These are phyloP conservation scores for Sporothrix brunneoviolacea DNA, from an alignment of 2,329 filamentous ascomycete genomes.

Conservation along the genomic window DNA sequence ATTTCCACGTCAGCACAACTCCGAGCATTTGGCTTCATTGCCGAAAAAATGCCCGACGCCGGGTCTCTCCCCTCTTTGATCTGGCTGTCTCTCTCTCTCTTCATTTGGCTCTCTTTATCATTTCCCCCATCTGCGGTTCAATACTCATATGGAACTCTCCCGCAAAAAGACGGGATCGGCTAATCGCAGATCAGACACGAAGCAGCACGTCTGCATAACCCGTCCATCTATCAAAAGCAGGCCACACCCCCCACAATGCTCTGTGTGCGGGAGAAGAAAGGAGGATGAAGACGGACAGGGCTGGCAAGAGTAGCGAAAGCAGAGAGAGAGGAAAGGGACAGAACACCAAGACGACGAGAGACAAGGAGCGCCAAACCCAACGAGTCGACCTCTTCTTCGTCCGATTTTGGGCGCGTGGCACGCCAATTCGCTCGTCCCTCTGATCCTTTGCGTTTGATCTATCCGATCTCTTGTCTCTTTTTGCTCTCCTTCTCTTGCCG, in stretches of 20 bases:
- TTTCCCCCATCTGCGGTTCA: slow-evolving; percentile 1
- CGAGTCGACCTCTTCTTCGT: too few species aligned
- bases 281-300: neutral
- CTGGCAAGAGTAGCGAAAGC: neutral
- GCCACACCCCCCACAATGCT: neutral
- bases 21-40: too few species aligned
- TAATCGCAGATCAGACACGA: slow-evolving; percentile 11
- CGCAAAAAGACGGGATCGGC: slow-evolving; percentile 1
- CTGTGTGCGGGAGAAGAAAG: neutral
- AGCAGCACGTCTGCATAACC: neutral
- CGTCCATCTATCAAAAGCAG: neutral
- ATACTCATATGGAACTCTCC: neutral
- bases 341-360: too few species aligned
- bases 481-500: neutral
- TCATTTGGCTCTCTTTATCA: too few species aligned
- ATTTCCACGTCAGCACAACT: too few species aligned
- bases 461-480: neutral
- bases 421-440: too few species aligned
- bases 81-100: too few species aligned
- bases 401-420: too few species aligned
- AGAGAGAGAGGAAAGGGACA: too few species aligned
- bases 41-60: too few species aligned
- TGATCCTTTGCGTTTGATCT: slow-evolving; percentile 1
- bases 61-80: too few species aligned
- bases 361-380: too few species aligned